These are phyloP conservation scores for Gossypium lobatum DNA, from an alignment of 441 rosid genomes.

Conservation along the genomic window DNA sequence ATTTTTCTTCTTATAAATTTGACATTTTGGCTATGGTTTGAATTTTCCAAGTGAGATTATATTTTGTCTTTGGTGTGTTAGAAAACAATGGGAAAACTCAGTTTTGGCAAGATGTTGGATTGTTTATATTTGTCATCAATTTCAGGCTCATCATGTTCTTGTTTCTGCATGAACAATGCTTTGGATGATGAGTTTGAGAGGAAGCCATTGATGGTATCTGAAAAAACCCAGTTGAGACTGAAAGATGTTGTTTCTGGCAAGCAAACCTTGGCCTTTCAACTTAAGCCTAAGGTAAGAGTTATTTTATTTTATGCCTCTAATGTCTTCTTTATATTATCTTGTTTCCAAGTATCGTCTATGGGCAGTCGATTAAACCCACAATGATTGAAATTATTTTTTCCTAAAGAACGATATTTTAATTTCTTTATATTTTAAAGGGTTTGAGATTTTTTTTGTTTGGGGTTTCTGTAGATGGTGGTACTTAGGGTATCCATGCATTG, in stretches of 20 bases:
- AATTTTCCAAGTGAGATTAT: not conserved
- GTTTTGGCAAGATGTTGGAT: constrained; percentile 61
- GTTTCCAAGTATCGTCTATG: not conserved
- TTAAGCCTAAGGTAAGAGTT: constrained; percentile 68
- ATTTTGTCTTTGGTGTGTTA: constrained; percentile 1
- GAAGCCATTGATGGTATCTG: constrained; percentile 33
- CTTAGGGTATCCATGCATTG: constrained; percentile 90
- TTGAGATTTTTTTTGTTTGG: not conserved
- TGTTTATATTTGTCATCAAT: constrained; percentile 45
- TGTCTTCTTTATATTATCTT: not conserved
- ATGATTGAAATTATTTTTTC: too few relatives aligned
- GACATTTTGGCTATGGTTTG: constrained; percentile 1
- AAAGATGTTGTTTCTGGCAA: constrained; percentile 55
- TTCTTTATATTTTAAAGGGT: not conserved
- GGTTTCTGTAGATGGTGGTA: constrained; percentile 54
- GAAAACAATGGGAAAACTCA: constrained; percentile 53
- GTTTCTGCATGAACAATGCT: constrained; percentile 50
- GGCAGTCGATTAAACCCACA: too few relatives aligned
- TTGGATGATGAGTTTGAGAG: constrained; percentile 48
- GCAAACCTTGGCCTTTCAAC: constrained; percentile 75
- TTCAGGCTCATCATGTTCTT: constrained; percentile 37
- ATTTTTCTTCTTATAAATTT: not conserved
- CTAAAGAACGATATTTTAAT: too few relatives aligned
- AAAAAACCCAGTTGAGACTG: constrained; percentile 28
- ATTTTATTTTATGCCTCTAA: not conserved